phyloP scores from a whole-genome alignment of 148 eudicot species.

The Gaultheria prostrata region DNA sequence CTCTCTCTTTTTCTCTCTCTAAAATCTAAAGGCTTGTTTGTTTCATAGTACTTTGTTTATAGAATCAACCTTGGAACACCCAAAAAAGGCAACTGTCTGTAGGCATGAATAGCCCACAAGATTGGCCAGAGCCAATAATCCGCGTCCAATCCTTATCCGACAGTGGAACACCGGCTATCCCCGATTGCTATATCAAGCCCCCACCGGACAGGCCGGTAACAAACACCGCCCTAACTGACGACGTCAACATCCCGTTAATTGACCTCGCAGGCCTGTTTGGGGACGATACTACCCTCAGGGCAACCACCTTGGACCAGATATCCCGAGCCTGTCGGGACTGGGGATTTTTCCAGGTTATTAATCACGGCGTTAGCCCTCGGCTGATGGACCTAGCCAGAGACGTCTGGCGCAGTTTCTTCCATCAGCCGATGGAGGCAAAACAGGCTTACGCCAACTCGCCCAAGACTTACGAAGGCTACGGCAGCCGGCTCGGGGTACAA shows the following conservation, averaged over 20 bases:
- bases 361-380: constrained; percentile 63
- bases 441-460: constrained; percentile 66
- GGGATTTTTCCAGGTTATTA: constrained; percentile 87
- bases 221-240: not conserved
- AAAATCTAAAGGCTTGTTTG: constrained; percentile 7
- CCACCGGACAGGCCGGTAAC: constrained; percentile 44
- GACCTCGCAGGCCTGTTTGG: constrained; percentile 47
- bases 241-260: constrained; percentile 58
- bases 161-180: constrained; percentile 40
- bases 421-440: constrained; percentile 78
- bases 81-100: not conserved
- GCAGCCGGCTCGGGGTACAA: constrained; percentile 77
- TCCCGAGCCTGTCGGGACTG: constrained; percentile 57
- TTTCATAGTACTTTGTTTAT: not conserved
- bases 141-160: constrained; percentile 84
- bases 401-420: constrained; percentile 79
- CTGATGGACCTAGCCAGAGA: constrained; percentile 63
- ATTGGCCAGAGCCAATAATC: constrained; percentile 87
- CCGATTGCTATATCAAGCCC: constrained; percentile 61
- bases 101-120: constrained; percentile 36
- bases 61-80: constrained; percentile 18
- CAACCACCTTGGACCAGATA: constrained; percentile 26
- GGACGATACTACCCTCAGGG: not conserved
- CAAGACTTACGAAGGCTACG: constrained; percentile 84
- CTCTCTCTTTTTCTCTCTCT: constrained; percentile 10